Percentiles rank a stretch among this genome's conserved stretches.
These are phyloP conservation scores for Primulina eburnea DNA, from an alignment of 257 asterid genomes.

Conservation along the genomic window DNA sequence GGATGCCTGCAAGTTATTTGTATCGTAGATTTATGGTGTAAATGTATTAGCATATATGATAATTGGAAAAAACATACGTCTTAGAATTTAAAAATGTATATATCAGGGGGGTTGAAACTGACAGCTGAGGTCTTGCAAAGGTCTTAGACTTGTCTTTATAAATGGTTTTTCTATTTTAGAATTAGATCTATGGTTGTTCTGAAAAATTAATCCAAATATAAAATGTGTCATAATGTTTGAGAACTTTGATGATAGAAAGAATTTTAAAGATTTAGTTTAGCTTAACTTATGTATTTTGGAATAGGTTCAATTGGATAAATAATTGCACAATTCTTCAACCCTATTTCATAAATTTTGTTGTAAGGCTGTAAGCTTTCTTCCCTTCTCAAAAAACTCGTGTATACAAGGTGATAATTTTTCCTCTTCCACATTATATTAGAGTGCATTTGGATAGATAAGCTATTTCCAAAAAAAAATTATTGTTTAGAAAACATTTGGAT, in stretches of 20 bases:
- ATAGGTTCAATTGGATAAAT: not conserved
- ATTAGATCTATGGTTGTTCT: not conserved
- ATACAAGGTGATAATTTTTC: not conserved
- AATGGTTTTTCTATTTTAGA: too few species aligned
- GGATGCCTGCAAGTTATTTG: not conserved
- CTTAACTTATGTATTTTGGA: too few species aligned
- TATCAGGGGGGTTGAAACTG: not conserved
- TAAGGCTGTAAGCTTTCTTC: not conserved
- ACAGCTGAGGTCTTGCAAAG: not conserved
- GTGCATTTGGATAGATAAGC: not conserved
- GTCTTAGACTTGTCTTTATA: not conserved
- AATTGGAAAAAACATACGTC: not conserved
- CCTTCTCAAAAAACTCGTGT: not conserved
- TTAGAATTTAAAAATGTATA: too few species aligned
- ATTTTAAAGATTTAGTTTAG: not conserved
- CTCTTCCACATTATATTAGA: not conserved
- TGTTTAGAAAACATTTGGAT: not conserved
- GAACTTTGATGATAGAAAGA: not conserved
- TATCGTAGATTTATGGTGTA: not conserved
- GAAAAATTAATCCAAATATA: not conserved
- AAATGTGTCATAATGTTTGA: not conserved
- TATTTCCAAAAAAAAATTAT: not conserved
- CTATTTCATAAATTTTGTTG: not conserved
- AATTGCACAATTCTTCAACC: not conserved
- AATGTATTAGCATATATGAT: not conserved